phyloP scores from a whole-genome alignment of 78 protist genomes.

The Cavenderia fasciculata region DNA sequence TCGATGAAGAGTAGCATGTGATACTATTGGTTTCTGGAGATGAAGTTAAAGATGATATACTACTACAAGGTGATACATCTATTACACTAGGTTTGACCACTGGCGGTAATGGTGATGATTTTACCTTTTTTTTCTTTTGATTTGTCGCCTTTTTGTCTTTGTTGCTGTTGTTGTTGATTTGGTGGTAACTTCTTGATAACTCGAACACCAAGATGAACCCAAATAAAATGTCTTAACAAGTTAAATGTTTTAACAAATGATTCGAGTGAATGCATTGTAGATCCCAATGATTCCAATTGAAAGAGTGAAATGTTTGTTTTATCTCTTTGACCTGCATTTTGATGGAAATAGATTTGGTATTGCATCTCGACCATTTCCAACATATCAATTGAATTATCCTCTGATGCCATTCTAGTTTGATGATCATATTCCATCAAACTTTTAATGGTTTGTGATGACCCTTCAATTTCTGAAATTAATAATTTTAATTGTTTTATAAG shows the following conservation, averaged over 20 bases:
- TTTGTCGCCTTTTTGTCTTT: too few species aligned
- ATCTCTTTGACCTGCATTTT: background rate
- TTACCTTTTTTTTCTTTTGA: too few species aligned
- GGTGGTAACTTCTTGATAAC: background rate
- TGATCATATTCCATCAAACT: background rate
- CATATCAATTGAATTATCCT: background rate
- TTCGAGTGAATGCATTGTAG: constrained; percentile 4
- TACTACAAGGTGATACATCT: too few species aligned
- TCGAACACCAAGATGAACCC: background rate
- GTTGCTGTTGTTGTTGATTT: too few species aligned
- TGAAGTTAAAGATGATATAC: too few species aligned
- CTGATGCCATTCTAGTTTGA: background rate
- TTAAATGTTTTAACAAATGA: constrained; percentile 24
- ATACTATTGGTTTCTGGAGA: too few species aligned
- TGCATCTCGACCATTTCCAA: background rate
- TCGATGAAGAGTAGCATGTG: too few species aligned
- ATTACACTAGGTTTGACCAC: too few species aligned
- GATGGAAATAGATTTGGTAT: background rate
- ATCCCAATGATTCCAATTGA: background rate
- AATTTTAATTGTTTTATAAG: background rate
- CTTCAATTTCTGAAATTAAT: constrained; percentile 11
- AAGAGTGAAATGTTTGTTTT: background rate
- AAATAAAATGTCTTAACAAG: background rate
- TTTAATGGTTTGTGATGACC: background rate
- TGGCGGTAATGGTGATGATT: too few species aligned